Evolutionary conservation across 139 green algal species (phyloP), one percentile per base, ranked within the genome.

Genomic region (Zygnema cylindricum): DNA sequence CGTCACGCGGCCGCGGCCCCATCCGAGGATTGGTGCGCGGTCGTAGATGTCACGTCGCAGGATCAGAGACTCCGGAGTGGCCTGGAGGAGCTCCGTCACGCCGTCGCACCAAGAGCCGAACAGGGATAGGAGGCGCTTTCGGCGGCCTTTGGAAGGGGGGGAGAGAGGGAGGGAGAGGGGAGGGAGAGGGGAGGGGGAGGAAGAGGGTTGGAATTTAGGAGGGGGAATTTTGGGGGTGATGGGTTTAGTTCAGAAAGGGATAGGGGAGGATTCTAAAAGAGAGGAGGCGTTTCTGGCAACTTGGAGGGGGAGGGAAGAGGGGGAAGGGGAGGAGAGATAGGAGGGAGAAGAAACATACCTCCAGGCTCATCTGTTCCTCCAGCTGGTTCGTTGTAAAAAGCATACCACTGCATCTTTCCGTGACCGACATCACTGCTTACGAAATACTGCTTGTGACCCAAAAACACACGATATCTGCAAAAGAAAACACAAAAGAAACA

Each of bases 351-450:
- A 21, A 81, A 30, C 1, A 30, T 43, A 93, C 84, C 92, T 43
- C 82, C 82, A 43, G 55, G 33, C 25, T 54, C 71, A 88, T 95
- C 90, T 21, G 76, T 69, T 57, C 82, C 94, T 40, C 95, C 95
- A 23, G 95, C 87, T 0, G 94, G 87, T 90, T 98, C 96, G 90
- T 97, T 95, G 93, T 98, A 95, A 95, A 99, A 99, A 40, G 92
- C 97, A 91, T 99, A 99, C 95, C 96, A 99, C 94, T 99, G 97
- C 95, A 98, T 97, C 92, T 98, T 97, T 84, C 97, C 97, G 25
- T 92, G 93, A 32, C 97, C 97, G n/a, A 99, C 97, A 90, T 99
- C 97, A 81, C 90, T 96, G 85, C 76, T 94, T n/a, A 99, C 97
- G 95, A 99, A 99, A 92, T 99, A 99, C 91, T 98, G 93, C 2